Evolutionary conservation across 441 rosid species (phyloP), one percentile per base, ranked within the genome.

Genomic region (Dalechampia spathulata): DNA sequence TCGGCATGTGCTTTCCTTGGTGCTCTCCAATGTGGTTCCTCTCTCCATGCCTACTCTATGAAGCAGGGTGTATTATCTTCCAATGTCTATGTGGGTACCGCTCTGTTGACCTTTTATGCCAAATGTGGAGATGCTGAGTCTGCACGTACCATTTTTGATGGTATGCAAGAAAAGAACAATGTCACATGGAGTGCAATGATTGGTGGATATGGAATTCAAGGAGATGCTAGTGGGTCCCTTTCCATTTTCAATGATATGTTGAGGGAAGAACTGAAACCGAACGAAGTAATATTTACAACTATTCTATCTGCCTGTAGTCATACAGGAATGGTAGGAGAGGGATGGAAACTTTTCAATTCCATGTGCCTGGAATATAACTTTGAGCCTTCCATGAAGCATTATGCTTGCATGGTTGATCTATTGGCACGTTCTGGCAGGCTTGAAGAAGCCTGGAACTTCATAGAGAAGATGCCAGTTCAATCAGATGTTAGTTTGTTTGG

Each of bases 51-150:
- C 28, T 80, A 72, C 71, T 70, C 84, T 0, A 30, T 73, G 23
- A 61, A 73, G 74, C 64, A 74, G 71, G 75, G 70, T 70, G 54
- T 86, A 73, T 59, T 76, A 79, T 65, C 72, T 73, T 63, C 75
- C 79, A 46, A 70, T 80, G 46, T 85, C 15, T 82, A 82, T 67
- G 52, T 79, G 39, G 96, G 92, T 60, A 85, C 93, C 75, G 81
- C 95, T 30, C 87, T 90, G 55, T 65, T 90, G 65, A 86, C 84
- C 85, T 75, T 85, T 82, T 87, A 90, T 65, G 75, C 81, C 34
- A 90, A 87, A 69, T 78, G 88, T 56, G 83, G 88, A 34, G 76
- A 55, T 62, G 73, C 67, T 21, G 68, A 50, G 56, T 73, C 76
- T 52, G 84, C 88, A 12, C 78, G 61, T 49, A 34, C 58, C 60